These are phyloP conservation scores for Chernovozyma sophiae-reginae DNA, from an alignment of 1,139 yeast species.

Conservation along the genomic window DNA sequence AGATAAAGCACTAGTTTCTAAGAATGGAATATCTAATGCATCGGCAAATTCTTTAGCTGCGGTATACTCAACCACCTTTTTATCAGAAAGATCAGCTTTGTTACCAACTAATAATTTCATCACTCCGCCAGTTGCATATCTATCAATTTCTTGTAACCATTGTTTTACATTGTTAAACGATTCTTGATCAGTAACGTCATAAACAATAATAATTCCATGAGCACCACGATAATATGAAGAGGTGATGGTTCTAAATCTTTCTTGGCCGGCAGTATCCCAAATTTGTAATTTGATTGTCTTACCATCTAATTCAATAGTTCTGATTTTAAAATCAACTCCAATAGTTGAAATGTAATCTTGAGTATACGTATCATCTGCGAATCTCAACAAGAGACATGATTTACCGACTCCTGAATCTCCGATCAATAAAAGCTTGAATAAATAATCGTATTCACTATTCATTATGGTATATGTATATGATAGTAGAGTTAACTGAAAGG, in stretches of 20 bases:
- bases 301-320: constrained; percentile 95
- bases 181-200: constrained; percentile 97
- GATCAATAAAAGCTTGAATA: constrained; percentile 87
- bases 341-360: constrained; percentile 96
- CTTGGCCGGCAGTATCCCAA: constrained; percentile 99
- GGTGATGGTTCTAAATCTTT: constrained; percentile 95
- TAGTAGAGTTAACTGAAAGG: background rate
- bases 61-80: constrained; percentile 92
- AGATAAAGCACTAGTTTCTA: constrained; percentile 94
- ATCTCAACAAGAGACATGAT: constrained; percentile 88
- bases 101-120: constrained; percentile 95
- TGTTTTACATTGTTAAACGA: constrained; percentile 96
- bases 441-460: constrained; percentile 94
- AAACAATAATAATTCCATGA: constrained; percentile 95
- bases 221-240: constrained; percentile 98
- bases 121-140: constrained; percentile 97
- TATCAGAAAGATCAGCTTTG: constrained; percentile 91
- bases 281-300: constrained; percentile 95
- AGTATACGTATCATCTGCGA: constrained; percentile 96
- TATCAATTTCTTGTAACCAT: constrained; percentile 98
- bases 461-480: constrained; percentile 21
- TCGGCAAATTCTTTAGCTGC: constrained; percentile 98
- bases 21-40: constrained; percentile 89
- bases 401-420: constrained; percentile 99
- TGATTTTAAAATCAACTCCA: constrained; percentile 97